Evolutionary conservation across 768 basidiomycete genomes (phyloP).

Genomic region (Macrolepiota dolichaula): DNA sequence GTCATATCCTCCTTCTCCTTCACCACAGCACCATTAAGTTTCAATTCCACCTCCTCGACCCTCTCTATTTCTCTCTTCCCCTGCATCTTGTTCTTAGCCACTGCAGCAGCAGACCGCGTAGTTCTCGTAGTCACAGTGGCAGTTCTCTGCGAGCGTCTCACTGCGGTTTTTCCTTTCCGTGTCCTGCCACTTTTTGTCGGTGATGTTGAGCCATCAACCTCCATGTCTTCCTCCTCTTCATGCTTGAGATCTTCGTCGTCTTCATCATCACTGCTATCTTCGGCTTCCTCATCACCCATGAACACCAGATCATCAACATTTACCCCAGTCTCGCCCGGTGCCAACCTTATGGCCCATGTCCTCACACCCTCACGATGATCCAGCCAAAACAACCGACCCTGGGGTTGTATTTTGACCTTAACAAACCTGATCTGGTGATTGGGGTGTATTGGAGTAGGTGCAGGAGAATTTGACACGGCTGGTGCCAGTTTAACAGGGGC

Average conservation of each 20-base stretch:
- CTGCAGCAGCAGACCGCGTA: slow-evolving; percentile 25
- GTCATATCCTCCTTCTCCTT: slow-evolving; percentile 41
- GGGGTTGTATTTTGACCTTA: slow-evolving; percentile 54
- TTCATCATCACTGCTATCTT: slow-evolving; percentile 54
- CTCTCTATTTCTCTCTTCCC: slow-evolving; percentile 41
- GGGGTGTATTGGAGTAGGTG: slow-evolving; percentile 33
- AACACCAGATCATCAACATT: slow-evolving; percentile 53
- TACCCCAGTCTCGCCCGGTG: slow-evolving; percentile 52
- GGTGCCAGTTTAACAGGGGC: slow-evolving; percentile 24
- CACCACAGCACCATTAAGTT: slow-evolving; percentile 55
- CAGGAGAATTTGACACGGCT: slow-evolving; percentile 33
- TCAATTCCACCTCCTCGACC: slow-evolving; percentile 57
- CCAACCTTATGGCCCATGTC: slow-evolving; percentile 67
- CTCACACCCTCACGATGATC: slow-evolving; percentile 71
- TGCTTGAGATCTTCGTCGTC: slow-evolving; percentile 32
- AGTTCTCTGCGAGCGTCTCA: slow-evolving; percentile 20
- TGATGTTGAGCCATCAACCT: slow-evolving; percentile 33
- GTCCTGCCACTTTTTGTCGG: slow-evolving; percentile 38
- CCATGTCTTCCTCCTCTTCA: slow-evolving; percentile 46
- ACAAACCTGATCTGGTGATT: slow-evolving; percentile 51
- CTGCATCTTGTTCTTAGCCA: slow-evolving; percentile 22
- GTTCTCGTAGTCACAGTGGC: slow-evolving; percentile 19
- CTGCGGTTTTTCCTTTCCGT: slow-evolving; percentile 36
- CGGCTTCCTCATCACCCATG: slow-evolving; percentile 54
- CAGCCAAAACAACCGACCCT: slow-evolving; percentile 53